Evolutionary conservation across 2,329 filamentous ascomycete species (phyloP).

Genomic region (Talaromyces sp.): DNA sequence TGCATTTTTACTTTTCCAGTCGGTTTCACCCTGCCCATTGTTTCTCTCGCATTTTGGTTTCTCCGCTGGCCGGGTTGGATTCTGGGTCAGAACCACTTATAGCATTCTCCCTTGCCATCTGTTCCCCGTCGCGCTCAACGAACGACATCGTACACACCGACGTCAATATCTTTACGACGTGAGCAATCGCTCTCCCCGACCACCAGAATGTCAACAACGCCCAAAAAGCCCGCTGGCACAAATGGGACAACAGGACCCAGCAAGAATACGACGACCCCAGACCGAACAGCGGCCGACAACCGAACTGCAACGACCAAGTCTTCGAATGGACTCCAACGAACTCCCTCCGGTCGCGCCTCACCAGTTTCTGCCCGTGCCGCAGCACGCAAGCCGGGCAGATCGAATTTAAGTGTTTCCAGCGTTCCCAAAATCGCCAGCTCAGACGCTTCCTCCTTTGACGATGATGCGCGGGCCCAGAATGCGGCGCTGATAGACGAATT

Average conservation of each 20-base stretch:
- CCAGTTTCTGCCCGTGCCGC: constrained; percentile 70
- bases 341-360: constrained; percentile 59
- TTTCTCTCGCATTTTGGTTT: constrained; percentile 1
- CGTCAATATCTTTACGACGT: not conserved
- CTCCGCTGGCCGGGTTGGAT: constrained; percentile 13
- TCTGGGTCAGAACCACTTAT: constrained; percentile 3
- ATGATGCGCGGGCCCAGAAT: constrained; percentile 75
- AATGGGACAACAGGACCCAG: constrained; percentile 18
- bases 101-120: not conserved
- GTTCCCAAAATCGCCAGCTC: constrained; percentile 40
- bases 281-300: constrained; percentile 30
- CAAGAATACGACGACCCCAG: constrained; percentile 49
- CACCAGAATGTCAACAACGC: constrained; percentile 10
- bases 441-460: constrained; percentile 54
- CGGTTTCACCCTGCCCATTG: not conserved
- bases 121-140: not conserved
- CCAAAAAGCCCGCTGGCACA: constrained; percentile 11
- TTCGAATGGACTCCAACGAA: constrained; percentile 53
- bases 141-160: not conserved
- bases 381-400: constrained; percentile 55
- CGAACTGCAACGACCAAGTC: constrained; percentile 36
- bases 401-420: constrained; percentile 42
- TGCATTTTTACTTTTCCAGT: constrained; percentile 1
- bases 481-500: constrained; percentile 77
- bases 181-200: constrained; percentile 9